A percentile compares a stretch with the other conserved stretches of the same genome.
Conservation (phyloP, 495 filamentous ascomycete genomes). For the Penicillium soppii region DNA sequence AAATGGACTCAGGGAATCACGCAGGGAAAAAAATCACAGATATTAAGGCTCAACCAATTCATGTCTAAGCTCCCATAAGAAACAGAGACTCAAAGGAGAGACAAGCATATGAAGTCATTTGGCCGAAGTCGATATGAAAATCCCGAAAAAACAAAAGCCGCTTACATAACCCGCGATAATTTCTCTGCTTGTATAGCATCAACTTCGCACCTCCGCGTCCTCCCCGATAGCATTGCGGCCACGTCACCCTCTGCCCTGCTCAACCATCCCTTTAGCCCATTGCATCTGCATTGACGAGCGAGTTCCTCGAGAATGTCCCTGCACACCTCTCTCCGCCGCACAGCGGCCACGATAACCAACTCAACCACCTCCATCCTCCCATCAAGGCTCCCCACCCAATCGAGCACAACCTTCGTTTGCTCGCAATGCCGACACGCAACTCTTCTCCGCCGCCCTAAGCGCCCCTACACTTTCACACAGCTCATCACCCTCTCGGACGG, state of each 20-base stretch:
- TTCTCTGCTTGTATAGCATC: constrained; percentile 28
- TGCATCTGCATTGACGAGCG: background rate
- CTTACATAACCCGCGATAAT: constrained; percentile 33
- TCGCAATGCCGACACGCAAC: constrained; percentile 72
- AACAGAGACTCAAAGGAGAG: constrained; percentile 9
- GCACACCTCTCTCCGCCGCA: constrained; percentile 45
- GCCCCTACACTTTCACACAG: constrained; percentile 96
- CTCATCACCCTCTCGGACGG: constrained; percentile 94
- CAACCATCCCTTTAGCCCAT: background rate
- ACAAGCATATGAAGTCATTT: constrained; percentile 7
- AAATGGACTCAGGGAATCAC: constrained; percentile 12
- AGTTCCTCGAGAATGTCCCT: constrained; percentile 32
- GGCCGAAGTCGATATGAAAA: background rate
- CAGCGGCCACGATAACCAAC: constrained; percentile 32
- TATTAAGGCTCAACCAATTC: background rate
- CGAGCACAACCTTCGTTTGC: constrained; percentile 43
- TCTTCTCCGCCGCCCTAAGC: constrained; percentile 81
- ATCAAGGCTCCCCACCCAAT: constrained; percentile 23
- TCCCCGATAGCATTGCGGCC: constrained; percentile 10
- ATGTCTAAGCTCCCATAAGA: constrained; percentile 13
- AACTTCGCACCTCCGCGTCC: constrained; percentile 15
- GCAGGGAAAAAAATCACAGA: constrained; percentile 1
- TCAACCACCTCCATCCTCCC: constrained; percentile 27
- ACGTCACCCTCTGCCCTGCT: background rate
- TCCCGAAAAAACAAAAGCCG: constrained; percentile 17